Evolutionary conservation across 2,329 filamentous ascomycete species (phyloP).

Genomic region (Pseudofabraea citricarpa): DNA sequence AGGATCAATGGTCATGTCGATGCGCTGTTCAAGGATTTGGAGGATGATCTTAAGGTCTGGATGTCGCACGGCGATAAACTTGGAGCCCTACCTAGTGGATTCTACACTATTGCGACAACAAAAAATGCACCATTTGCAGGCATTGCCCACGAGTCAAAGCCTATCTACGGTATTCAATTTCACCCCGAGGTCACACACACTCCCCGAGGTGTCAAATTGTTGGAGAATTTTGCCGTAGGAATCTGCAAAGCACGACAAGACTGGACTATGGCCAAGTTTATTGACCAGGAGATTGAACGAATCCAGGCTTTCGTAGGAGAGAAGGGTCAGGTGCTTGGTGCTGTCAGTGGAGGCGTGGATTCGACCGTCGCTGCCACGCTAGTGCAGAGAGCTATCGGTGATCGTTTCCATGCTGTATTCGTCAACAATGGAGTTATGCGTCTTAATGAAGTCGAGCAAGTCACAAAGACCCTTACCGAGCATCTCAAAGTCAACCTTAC

Average conservation of each 20-base stretch:
- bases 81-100: constrained; percentile 64
- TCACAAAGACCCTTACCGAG: constrained; percentile 72
- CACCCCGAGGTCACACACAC: constrained; percentile 83
- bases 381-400: constrained; percentile 81
- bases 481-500: constrained; percentile 88
- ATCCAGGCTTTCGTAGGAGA: constrained; percentile 80
- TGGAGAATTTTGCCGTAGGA: constrained; percentile 77
- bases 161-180: constrained; percentile 78
- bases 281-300: constrained; percentile 71
- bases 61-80: constrained; percentile 94
- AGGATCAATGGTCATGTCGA: constrained; percentile 61
- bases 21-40: constrained; percentile 71
- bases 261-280: constrained; percentile 85
- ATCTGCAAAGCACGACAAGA: constrained; percentile 74
- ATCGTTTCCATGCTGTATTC: constrained; percentile 75
- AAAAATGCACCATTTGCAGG: constrained; percentile 74
- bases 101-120: constrained; percentile 70
- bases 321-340: constrained; percentile 74
- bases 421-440: constrained; percentile 85
- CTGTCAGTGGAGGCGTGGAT: constrained; percentile 81
- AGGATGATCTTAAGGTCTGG: constrained; percentile 65
- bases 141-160: constrained; percentile 66
- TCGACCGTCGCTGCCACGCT: constrained; percentile 82
- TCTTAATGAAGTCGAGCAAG: constrained; percentile 75
- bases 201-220: constrained; percentile 60